Evolutionary conservation across 257 asterid species (phyloP).

Genomic region (Gardenia jasminoides): DNA sequence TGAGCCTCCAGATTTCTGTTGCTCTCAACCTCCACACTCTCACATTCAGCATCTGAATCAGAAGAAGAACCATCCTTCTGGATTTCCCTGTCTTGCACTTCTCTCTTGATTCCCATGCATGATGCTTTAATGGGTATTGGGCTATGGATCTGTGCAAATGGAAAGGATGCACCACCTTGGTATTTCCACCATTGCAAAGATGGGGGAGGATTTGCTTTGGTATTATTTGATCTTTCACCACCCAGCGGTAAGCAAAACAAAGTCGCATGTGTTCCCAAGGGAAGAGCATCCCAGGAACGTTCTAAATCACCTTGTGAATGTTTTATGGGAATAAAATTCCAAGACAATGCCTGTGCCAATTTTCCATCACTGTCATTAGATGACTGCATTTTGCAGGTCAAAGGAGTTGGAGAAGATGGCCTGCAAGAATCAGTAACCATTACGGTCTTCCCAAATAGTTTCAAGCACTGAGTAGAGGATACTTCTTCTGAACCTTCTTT

Average conservation of each 20-base stretch:
- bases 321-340: conserved; percentile 34
- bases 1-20: conserved; percentile 30
- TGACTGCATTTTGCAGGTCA: conserved; percentile 32
- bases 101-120: conserved; percentile 19
- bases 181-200: conserved; percentile 44
- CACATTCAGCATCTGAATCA: conserved; percentile 43
- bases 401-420: conserved; percentile 26
- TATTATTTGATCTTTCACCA: conserved; percentile 2
- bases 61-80: conserved; percentile 49
- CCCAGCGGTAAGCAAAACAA: conserved; percentile 16
- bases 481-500: conserved; percentile 47
- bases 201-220: conserved; percentile 7
- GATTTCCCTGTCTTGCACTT: conserved; percentile 25
- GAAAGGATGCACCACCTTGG: conserved; percentile 20
- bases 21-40: conserved; percentile 20
- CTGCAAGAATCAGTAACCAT: conserved; percentile 39
- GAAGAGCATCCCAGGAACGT: conserved; percentile 15
- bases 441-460: conserved; percentile 84
- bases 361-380: conserved; percentile 25
- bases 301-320: conserved; percentile 20
- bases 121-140: conserved; percentile 58
- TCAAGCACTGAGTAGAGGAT: conserved; percentile 50
- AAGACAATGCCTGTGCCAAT: conserved; percentile 20
- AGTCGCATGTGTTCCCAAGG: conserved; percentile 21
- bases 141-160: conserved; percentile 40